Conservation (phyloP, 345 rosid genomes). For the Rhodamnia rubescens region DNA sequence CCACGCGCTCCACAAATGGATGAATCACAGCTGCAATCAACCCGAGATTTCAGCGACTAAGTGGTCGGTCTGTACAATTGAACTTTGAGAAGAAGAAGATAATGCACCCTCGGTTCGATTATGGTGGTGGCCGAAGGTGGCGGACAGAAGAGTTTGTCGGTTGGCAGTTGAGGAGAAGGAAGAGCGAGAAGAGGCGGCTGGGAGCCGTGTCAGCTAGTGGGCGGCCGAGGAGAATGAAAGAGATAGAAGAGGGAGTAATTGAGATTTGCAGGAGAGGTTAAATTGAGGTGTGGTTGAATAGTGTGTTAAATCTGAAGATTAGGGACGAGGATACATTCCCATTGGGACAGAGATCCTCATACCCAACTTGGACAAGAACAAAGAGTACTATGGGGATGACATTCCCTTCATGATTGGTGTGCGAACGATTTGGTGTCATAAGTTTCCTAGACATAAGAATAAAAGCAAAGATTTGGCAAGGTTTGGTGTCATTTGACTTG, state of each 20-base stretch:
- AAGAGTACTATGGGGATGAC: neutral
- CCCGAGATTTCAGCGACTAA: neutral
- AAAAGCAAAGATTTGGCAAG: neutral
- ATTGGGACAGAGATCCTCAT: neutral
- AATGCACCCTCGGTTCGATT: no score
- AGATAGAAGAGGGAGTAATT: neutral
- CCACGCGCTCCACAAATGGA: slow-evolving; percentile 24
- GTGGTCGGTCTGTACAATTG: neutral
- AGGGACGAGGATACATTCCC: neutral
- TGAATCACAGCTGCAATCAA: slow-evolving; percentile 22
- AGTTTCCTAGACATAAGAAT: neutral
- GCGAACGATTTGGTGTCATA: neutral
- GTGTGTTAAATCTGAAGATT: neutral
- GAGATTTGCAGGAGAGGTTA: neutral
- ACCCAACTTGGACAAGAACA: neutral
- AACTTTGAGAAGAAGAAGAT: no score
- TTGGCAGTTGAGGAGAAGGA: no score
- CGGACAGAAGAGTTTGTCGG: neutral
- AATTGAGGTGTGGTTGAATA: neutral
- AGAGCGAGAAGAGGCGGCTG: no score
- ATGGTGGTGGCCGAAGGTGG: no score
- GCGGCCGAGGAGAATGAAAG: neutral
- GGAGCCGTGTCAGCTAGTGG: neutral
- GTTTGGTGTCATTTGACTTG: no score
- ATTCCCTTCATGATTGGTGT: neutral